Evolutionary conservation across 257 asterid genomes (phyloP).

Genomic region (Cordia subcordata): DNA sequence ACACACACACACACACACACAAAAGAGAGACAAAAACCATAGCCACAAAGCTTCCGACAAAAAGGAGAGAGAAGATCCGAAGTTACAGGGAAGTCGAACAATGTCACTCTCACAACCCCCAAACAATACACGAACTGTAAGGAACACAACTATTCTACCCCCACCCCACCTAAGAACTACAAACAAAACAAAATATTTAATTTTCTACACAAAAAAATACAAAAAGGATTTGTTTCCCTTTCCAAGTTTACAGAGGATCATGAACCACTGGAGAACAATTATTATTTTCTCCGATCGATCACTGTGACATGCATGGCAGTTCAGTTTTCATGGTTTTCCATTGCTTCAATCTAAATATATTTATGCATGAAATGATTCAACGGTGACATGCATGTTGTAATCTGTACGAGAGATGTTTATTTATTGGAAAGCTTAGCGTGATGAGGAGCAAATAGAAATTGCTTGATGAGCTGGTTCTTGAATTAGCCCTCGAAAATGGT

Average conservation of each 20-base stretch:
- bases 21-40: slow-evolving; percentile 2
- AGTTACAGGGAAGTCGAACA: slow-evolving; percentile 32
- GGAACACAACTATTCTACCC: too few relatives aligned
- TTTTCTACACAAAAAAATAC: background rate
- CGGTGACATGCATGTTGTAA: background rate
- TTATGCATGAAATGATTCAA: background rate
- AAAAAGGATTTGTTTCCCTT: background rate
- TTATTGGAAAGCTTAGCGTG: slow-evolving; percentile 6
- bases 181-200: too few relatives aligned
- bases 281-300: too few relatives aligned
- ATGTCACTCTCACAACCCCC: slow-evolving; percentile 23
- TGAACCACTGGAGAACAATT: background rate
- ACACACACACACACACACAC: background rate
- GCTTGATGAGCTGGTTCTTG: slow-evolving; percentile 12
- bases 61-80: slow-evolving; percentile 54
- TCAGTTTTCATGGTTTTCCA: too few relatives aligned
- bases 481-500: slow-evolving; percentile 45
- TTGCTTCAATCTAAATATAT: too few relatives aligned
- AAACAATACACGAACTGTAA: background rate
- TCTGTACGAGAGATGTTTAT: too few relatives aligned
- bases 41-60: slow-evolving; percentile 55
- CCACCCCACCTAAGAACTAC: background rate
- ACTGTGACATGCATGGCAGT: background rate
- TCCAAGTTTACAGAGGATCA: background rate
- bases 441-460: background rate